Conservation (phyloP, 495 filamentous ascomycete genomes). For the Lindgomyces ingoldianus region DNA sequence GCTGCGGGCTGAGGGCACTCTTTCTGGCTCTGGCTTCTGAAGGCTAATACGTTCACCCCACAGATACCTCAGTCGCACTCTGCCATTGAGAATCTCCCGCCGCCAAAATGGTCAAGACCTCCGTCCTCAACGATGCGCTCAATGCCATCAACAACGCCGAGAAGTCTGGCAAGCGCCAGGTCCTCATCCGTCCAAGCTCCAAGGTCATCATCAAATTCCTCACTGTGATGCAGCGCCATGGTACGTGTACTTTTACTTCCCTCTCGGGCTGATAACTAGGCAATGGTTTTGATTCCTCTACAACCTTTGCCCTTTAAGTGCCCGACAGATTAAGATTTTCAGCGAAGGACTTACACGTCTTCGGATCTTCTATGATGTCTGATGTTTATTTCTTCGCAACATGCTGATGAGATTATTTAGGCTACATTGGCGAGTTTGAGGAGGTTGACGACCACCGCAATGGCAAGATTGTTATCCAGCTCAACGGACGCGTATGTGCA, state of each 20-base stretch:
- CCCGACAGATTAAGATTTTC: conserved; percentile 78
- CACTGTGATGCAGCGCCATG: conserved; percentile 97
- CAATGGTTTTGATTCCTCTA: conserved; percentile 75
- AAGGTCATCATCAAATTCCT: conserved; percentile 99
- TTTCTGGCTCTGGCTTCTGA: conserved; percentile 83
- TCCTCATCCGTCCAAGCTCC: conserved; percentile 90
- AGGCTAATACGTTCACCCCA: conserved; percentile 64
- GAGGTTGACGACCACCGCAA: conserved; percentile 99
- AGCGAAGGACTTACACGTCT: conserved; percentile 95
- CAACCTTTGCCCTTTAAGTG: conserved; percentile 98
- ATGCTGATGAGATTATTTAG: conserved; percentile 62
- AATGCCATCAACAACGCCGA: conserved; percentile 99
- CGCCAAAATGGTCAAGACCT: conserved; percentile 96
- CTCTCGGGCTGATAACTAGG: conserved; percentile 98
- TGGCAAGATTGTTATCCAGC: conserved; percentile 96
- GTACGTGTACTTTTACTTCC: conserved; percentile 60
- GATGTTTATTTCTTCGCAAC: conserved; percentile 92
- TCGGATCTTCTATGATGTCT: conserved; percentile 68
- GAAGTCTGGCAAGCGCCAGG: conserved; percentile 98
- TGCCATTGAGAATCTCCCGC: conserved; percentile 77
- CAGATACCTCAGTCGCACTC: conserved; percentile 49
- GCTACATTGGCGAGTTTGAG: conserved; percentile 99
- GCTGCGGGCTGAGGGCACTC: conserved; percentile 72
- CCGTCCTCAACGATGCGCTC: conserved; percentile 97
- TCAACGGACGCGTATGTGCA: conserved; percentile 67